phyloP scores from a whole-genome alignment of 2,329 filamentous ascomycete genomes.

The Aspergillus bombycis region DNA sequence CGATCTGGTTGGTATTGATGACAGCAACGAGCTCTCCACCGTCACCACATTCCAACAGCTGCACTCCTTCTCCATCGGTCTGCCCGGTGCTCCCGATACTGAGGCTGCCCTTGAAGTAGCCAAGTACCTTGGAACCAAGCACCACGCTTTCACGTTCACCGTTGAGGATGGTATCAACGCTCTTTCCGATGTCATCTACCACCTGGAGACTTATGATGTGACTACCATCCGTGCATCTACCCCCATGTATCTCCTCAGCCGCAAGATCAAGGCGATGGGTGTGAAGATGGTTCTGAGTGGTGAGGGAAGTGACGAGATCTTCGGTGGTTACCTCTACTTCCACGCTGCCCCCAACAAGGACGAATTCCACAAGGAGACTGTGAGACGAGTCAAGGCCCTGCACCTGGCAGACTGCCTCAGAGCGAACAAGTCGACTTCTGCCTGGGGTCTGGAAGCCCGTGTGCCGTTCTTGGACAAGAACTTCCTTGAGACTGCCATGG shows the following conservation, averaged over 20 bases:
- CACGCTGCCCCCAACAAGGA: slow-evolving; percentile 88
- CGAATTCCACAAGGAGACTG: slow-evolving; percentile 93
- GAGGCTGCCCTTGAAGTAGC: slow-evolving; percentile 90
- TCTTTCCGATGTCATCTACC: slow-evolving; percentile 95
- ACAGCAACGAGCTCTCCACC: slow-evolving; percentile 84
- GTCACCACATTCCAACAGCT: slow-evolving; percentile 91
- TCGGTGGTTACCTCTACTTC: slow-evolving; percentile 98
- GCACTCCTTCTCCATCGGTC: slow-evolving; percentile 98
- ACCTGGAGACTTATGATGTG: slow-evolving; percentile 96
- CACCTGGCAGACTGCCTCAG: slow-evolving; percentile 95
- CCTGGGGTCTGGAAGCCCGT: slow-evolving; percentile 96
- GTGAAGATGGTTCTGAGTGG: slow-evolving; percentile 99
- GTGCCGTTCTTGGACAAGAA: slow-evolving; percentile 97
- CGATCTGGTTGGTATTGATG: slow-evolving; percentile 89
- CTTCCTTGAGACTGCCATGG: slow-evolving; percentile 92
- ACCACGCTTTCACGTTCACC: slow-evolving; percentile 98
- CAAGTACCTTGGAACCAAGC: slow-evolving; percentile 95
- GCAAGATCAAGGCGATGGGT: slow-evolving; percentile 99
- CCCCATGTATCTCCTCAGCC: slow-evolving; percentile 95
- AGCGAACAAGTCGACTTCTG: slow-evolving; percentile 98
- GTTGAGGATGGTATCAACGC: slow-evolving; percentile 97
- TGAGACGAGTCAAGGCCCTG: slow-evolving; percentile 92
- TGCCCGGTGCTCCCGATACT: slow-evolving; percentile 90
- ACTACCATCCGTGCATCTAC: slow-evolving; percentile 98
- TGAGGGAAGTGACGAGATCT: slow-evolving; percentile 97